Evolutionary conservation across 129 eudicot genomes (phyloP).

Genomic region (Erigeron canadensis): DNA sequence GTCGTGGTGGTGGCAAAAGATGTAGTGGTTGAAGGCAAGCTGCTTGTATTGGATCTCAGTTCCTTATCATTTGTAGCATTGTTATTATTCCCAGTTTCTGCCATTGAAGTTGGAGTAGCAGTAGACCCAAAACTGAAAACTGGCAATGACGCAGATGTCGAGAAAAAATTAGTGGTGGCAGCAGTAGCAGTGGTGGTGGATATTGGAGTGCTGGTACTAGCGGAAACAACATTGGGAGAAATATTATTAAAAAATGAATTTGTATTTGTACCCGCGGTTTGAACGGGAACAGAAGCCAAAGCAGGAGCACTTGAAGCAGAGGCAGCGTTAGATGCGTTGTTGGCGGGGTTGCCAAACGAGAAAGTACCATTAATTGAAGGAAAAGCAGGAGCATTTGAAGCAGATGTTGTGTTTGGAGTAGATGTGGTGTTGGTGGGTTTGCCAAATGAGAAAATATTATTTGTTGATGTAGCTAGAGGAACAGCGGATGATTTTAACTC

Average conservation of each 20-base stretch:
- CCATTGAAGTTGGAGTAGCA: slow-evolving; percentile 24
- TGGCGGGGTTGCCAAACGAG: too few species aligned
- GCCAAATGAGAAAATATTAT: slow-evolving; percentile 24
- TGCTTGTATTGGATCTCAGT: slow-evolving; percentile 23
- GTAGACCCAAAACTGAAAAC: slow-evolving; percentile 44
- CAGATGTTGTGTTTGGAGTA: slow-evolving; percentile 21
- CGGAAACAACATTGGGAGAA: slow-evolving; percentile 23
- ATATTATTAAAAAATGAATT: slow-evolving; percentile 24
- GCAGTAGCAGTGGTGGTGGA: slow-evolving; percentile 27
- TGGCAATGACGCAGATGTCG: slow-evolving; percentile 27
- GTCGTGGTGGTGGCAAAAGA: slow-evolving; percentile 34
- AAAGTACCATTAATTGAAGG: slow-evolving; percentile 2
- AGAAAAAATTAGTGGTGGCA: background rate
- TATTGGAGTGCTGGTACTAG: slow-evolving; percentile 12
- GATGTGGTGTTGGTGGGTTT: slow-evolving; percentile 14
- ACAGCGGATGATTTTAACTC: slow-evolving; percentile 25
- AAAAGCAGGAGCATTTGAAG: slow-evolving; percentile 17
- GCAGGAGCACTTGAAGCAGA: background rate
- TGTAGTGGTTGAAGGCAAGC: slow-evolving; percentile 30
- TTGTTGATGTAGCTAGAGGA: slow-evolving; percentile 24
- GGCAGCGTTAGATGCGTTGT: slow-evolving; percentile 15
- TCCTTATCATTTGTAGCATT: slow-evolving; percentile 33
- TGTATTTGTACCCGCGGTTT: slow-evolving; percentile 8
- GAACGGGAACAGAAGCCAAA: background rate
- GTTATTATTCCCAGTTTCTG: slow-evolving; percentile 24